Base-by-base conservation (phyloP, 2,329 filamentous ascomycete genomes). In the Davidsoniella eucalypti region DNA sequence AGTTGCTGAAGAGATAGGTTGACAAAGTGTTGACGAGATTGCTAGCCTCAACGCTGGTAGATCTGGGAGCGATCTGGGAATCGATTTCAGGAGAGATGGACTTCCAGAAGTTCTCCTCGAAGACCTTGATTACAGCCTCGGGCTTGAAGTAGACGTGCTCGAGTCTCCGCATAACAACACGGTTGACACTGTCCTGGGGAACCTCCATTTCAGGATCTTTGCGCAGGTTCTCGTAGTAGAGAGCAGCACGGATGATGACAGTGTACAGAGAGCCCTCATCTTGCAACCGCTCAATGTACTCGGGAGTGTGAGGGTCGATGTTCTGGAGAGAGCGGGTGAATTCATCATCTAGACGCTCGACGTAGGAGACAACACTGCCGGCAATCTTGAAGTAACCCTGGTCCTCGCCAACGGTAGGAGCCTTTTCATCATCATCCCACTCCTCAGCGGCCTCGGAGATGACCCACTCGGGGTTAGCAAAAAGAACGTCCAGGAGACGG, bases 121-220 rank as follows among this genome's bases (percentile, higher is more conserved):
- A 78, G 51, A 94, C 94, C 64, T 82, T 84, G 61, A 95, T 81
- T 43, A 98, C 90, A 67, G 90, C 83, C 9, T 87, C 78, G 51
- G 92, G 92, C 82, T 98, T 98, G 79, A 96, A 98, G 74, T 98
- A 98, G 60, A 96, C 77, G 66, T 98, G 93, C 68, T 98, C 93
- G 56, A 98, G 69, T 59, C 93, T 80, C 61, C 92, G 81, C 79
- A 95, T 94, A 58, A 95, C 76, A 49, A 95, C 79, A 54, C 92
- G 82, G 75, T 96, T 98, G 56, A 94, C 66, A 62, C 80, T 86
- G 55, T 95, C 90, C 65, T 95, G 87, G 23, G 83, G 75, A 38
- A 81, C 73, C 43, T 90, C 80, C 38, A 88, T 73, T 56, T 80
- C 72, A 43, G 73, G 64, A 55, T 83, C 78, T 65, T 84, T 80